phyloP scores from a whole-genome alignment of 2,329 filamentous ascomycete species.

The Ilyonectria robusta region DNA sequence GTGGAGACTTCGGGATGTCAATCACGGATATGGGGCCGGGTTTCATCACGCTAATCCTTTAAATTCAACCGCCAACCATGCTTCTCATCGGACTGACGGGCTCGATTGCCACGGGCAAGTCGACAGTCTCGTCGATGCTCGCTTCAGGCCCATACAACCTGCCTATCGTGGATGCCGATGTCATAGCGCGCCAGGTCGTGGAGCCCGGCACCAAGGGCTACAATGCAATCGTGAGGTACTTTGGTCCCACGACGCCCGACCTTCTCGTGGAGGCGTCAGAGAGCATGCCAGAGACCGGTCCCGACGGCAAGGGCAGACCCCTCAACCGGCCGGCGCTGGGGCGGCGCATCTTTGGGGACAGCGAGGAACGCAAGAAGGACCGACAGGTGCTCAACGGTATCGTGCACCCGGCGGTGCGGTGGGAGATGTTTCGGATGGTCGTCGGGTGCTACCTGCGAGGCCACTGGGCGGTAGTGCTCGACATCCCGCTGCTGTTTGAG shows the following conservation, averaged over 20 bases:
- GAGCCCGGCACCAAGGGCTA: constrained; percentile 92
- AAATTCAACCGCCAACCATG: constrained; percentile 68
- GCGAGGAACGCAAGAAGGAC: constrained; percentile 78
- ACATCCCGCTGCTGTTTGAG: constrained; percentile 94
- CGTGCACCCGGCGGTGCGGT: constrained; percentile 90
- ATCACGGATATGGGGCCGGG: background rate
- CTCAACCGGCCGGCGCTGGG: constrained; percentile 91
- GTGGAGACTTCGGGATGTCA: background rate
- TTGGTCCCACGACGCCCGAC: constrained; percentile 86
- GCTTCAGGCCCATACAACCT: constrained; percentile 85
- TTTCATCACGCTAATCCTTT: background rate
- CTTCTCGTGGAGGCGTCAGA: constrained; percentile 76
- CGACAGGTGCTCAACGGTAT: constrained; percentile 87
- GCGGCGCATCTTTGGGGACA: constrained; percentile 86
- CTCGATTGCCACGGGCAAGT: constrained; percentile 98
- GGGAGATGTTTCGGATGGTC: constrained; percentile 84
- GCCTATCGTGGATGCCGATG: constrained; percentile 93
- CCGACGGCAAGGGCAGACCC: constrained; percentile 75
- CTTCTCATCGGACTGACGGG: constrained; percentile 95
- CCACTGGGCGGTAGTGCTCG: constrained; percentile 90
- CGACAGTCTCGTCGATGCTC: constrained; percentile 90
- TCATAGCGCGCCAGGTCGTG: constrained; percentile 93
- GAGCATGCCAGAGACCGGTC: constrained; percentile 67
- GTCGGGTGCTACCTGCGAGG: constrained; percentile 81
- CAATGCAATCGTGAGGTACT: constrained; percentile 84